These are phyloP conservation scores for Flammula alnicola DNA, from an alignment of 1,284 basidiomycete genomes.

Conservation along the genomic window DNA sequence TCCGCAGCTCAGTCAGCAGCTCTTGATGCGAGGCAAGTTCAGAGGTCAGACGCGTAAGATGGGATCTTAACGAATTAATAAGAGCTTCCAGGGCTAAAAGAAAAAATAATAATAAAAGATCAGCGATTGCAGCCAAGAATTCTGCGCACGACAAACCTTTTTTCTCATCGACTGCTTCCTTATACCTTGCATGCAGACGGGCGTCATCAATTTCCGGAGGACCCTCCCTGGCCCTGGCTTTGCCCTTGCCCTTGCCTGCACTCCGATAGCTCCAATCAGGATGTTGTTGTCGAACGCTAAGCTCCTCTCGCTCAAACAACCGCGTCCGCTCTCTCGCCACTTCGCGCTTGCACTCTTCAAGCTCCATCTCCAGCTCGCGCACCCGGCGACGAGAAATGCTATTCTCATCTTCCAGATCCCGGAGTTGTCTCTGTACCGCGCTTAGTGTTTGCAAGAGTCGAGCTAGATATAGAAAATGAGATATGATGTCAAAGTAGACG, in stretches of 20 bases:
- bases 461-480: slow-evolving; percentile 39
- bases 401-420: slow-evolving; percentile 80
- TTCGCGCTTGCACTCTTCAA: slow-evolving; percentile 77
- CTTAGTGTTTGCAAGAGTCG: slow-evolving; percentile 65
- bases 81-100: slow-evolving; percentile 77
- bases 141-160: slow-evolving; percentile 57
- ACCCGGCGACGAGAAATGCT: slow-evolving; percentile 77
- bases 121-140: background rate
- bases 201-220: slow-evolving; percentile 42
- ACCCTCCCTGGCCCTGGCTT: slow-evolving; percentile 44
- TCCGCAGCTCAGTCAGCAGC: slow-evolving; percentile 67
- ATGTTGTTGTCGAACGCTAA: slow-evolving; percentile 40
- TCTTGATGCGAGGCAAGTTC: slow-evolving; percentile 78
- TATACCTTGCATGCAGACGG: slow-evolving; percentile 55
- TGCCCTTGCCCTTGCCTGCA: slow-evolving; percentile 34
- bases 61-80: slow-evolving; percentile 70
- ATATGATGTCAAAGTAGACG: slow-evolving; percentile 1
- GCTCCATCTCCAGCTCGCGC: slow-evolving; percentile 80
- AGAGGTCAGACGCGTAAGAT: slow-evolving; percentile 75
- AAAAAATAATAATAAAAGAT: slow-evolving; percentile 1
- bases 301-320: slow-evolving; percentile 58
- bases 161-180: slow-evolving; percentile 81
- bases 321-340: slow-evolving; percentile 69
- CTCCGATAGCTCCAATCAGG: too few relatives aligned
- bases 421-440: slow-evolving; percentile 66